Percentiles rank a stretch among this genome's conserved stretches.
Conservation (phyloP, 2,329 filamentous ascomycete species). For the Fusarium sp. region DNA sequence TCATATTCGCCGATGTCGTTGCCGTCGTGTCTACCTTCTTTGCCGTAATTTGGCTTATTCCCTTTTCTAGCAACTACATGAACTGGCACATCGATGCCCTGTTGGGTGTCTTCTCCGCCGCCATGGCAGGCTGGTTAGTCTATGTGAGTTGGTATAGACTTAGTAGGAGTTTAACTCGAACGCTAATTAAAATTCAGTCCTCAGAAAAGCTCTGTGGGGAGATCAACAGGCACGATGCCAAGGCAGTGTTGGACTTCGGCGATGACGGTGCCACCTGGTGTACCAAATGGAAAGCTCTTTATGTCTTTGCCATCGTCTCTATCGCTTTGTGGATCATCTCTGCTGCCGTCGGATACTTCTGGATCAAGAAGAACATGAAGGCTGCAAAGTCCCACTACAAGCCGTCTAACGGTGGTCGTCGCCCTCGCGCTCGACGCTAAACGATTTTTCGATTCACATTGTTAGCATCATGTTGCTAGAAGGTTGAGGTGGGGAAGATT, state of each 20-base stretch:
- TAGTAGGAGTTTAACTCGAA: not conserved
- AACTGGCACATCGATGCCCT: not conserved
- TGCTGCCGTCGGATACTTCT: not conserved
- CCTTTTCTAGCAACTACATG: not conserved
- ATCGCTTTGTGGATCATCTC: not conserved
- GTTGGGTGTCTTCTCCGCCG: not conserved
- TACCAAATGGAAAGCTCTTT: not conserved
- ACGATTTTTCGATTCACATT: not conserved
- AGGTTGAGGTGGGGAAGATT: not conserved
- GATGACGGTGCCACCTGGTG: not conserved
- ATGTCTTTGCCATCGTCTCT: not conserved
- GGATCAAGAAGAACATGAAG: not conserved
- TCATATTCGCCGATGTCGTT: not conserved
- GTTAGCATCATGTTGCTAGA: rapidly evolving
- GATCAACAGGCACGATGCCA: not conserved
- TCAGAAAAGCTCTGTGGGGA: not conserved
- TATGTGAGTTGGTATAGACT: not conserved
- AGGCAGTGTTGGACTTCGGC: not conserved
- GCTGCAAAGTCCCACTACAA: not conserved
- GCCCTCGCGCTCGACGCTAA: not conserved
- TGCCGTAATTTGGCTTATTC: not conserved
- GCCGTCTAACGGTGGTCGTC: not conserved
- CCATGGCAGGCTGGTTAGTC: not conserved
- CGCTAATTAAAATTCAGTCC: not conserved
- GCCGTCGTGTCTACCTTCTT: not conserved